These are phyloP conservation scores for Coemansia furcata DNA, from an alignment of 192 early-diverging fungal genomes.

Conservation along the genomic window DNA sequence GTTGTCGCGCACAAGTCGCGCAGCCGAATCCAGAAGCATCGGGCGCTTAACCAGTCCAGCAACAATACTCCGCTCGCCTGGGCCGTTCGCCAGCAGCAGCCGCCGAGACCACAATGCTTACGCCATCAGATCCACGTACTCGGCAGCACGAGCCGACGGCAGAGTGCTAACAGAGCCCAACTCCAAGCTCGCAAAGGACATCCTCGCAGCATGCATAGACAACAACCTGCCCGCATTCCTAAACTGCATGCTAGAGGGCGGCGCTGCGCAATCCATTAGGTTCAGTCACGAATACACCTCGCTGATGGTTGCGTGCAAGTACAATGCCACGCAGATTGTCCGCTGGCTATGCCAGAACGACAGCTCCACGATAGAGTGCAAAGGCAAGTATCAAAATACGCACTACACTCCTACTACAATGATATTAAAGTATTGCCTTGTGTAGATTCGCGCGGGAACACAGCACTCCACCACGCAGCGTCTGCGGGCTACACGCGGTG, in stretches of 20 bases:
- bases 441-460: slow-evolving; percentile 39
- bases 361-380: slow-evolving; percentile 13
- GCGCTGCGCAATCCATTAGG: slow-evolving; percentile 6
- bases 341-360: slow-evolving; percentile 36
- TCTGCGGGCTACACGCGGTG: slow-evolving; percentile 17
- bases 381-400: slow-evolving; percentile 13
- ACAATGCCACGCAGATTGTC: slow-evolving; percentile 22
- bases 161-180: slow-evolving; percentile 1
- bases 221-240: slow-evolving; percentile 18
- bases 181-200: neutral
- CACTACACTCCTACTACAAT: neutral
- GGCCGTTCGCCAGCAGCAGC: neutral
- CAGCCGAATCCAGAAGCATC: neutral
- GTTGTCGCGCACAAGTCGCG: slow-evolving; percentile 8
- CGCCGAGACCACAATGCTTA: slow-evolving; percentile 1
- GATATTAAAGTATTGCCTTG: neutral
- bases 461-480: slow-evolving; percentile 37
- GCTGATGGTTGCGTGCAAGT: slow-evolving; percentile 37
- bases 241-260: neutral
- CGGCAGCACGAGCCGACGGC: slow-evolving; percentile 10
- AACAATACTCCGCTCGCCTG: neutral
- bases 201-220: slow-evolving; percentile 13
- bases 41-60: neutral
- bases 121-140: slow-evolving; percentile 12
- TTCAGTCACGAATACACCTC: slow-evolving; percentile 19